Percentiles rank a stretch among this genome's conserved stretches.
These are phyloP conservation scores for Penicillium dipodomyicola DNA, from an alignment of 495 filamentous ascomycete species.

Conservation along the genomic window DNA sequence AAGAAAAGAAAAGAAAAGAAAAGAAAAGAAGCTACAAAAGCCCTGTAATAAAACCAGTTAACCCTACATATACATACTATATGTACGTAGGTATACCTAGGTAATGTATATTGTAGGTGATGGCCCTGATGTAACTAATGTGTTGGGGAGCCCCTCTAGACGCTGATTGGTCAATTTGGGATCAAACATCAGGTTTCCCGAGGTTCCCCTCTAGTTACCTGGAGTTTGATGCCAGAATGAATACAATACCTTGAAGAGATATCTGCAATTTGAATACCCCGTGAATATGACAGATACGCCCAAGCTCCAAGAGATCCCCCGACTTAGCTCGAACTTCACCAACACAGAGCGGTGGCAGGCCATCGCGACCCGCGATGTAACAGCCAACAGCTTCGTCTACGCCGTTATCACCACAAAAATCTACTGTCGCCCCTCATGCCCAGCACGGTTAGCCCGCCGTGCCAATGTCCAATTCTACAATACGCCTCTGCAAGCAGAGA, in stretches of 20 bases:
- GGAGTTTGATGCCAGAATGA: not conserved
- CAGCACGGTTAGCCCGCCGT: conserved; percentile 58
- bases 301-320: conserved; percentile 27
- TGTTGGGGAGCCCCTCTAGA: not conserved
- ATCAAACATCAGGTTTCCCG: not conserved
- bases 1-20: too few relatives aligned
- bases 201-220: not conserved
- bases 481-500: conserved; percentile 52
- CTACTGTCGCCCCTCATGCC: conserved; percentile 62
- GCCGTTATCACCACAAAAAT: conserved; percentile 60
- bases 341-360: conserved; percentile 55
- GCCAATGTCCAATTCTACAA: conserved; percentile 61
- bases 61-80: not conserved
- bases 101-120: not conserved
- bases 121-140: too few relatives aligned
- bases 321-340: conserved; percentile 27
- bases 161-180: not conserved
- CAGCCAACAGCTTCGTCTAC: conserved; percentile 57
- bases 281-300: not conserved
- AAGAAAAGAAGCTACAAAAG: too few relatives aligned
- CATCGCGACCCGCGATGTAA: conserved; percentile 50
- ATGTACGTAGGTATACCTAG: not conserved
- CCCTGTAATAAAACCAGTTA: not conserved
- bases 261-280: not conserved
- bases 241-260: not conserved